These are phyloP conservation scores for Cercospora zeina DNA, from an alignment of 2,329 filamentous ascomycete species.

Conservation along the genomic window DNA sequence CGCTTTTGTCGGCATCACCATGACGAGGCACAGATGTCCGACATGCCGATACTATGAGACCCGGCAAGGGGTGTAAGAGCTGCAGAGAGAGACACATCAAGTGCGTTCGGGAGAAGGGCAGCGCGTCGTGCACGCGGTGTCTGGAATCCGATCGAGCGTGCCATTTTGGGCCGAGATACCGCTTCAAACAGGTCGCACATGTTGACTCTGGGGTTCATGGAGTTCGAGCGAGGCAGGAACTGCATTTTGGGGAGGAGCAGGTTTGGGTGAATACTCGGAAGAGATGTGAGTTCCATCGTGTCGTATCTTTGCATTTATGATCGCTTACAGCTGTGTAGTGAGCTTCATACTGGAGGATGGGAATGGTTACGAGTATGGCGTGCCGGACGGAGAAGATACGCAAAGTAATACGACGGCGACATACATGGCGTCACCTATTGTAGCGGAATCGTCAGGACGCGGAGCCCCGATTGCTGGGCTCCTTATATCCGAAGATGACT, in stretches of 20 bases:
- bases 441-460: constrained; percentile 13
- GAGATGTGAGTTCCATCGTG: constrained; percentile 16
- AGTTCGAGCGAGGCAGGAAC: constrained; percentile 16
- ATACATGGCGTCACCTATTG: constrained; percentile 3
- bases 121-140: constrained; percentile 27
- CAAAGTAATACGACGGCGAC: constrained; percentile 3
- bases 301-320: neutral
- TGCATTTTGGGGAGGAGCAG: constrained; percentile 26
- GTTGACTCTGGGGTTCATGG: constrained; percentile 25
- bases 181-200: constrained; percentile 28
- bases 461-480: constrained; percentile 13
- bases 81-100: constrained; percentile 33
- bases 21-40: constrained; percentile 13
- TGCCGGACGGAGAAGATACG: constrained; percentile 25
- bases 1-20: constrained; percentile 5
- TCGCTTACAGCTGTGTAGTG: constrained; percentile 9
- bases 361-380: constrained; percentile 27
- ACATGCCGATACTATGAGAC: constrained; percentile 27
- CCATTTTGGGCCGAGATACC: constrained; percentile 29
- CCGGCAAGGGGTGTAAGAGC: constrained; percentile 30
- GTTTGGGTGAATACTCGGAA: constrained; percentile 29
- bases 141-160: constrained; percentile 27
- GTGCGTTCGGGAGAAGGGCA: constrained; percentile 28
- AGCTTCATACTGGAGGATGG: constrained; percentile 31
- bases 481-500: constrained; percentile 6